Evolutionary conservation across 495 filamentous ascomycete species (phyloP).

Genomic region (Podospora fimiseda): DNA sequence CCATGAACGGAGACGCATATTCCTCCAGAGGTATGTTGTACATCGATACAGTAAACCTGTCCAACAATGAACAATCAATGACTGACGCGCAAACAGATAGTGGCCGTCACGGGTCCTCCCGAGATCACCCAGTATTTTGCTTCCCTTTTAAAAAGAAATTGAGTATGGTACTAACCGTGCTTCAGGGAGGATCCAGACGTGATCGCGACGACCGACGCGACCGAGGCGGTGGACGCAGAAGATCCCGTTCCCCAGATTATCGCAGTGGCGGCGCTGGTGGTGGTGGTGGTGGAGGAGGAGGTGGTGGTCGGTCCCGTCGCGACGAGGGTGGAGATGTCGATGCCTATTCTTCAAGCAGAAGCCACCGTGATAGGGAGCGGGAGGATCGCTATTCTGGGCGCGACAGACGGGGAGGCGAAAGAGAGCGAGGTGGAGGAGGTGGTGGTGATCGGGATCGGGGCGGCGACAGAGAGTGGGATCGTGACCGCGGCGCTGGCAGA

Average conservation of each 20-base stretch:
- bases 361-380: slow-evolving; percentile 83
- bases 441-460: slow-evolving; percentile 30
- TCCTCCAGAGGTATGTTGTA: slow-evolving; percentile 63
- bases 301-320: slow-evolving; percentile 42
- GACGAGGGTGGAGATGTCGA: slow-evolving; percentile 65
- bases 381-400: slow-evolving; percentile 77
- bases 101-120: slow-evolving; percentile 60
- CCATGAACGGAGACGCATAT: slow-evolving; percentile 86
- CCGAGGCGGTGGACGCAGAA: slow-evolving; percentile 55
- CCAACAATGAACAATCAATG: slow-evolving; percentile 8
- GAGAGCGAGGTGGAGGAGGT: slow-evolving; percentile 31
- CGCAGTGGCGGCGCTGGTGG: slow-evolving; percentile 45
- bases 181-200: slow-evolving; percentile 23
- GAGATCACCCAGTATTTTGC: slow-evolving; percentile 63
- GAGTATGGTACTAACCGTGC: background rate
- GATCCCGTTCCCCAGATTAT: slow-evolving; percentile 68
- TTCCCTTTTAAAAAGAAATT: background rate
- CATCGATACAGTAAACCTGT: background rate
- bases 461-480: slow-evolving; percentile 60
- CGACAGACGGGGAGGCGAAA: slow-evolving; percentile 37
- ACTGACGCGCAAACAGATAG: slow-evolving; percentile 39
- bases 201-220: slow-evolving; percentile 50
- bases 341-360: slow-evolving; percentile 82
- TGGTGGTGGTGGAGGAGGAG: too few species aligned
- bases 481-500: slow-evolving; percentile 55